These are phyloP conservation scores for Cytospora schulzeri DNA, from an alignment of 2,329 filamentous ascomycete species.

Conservation along the genomic window DNA sequence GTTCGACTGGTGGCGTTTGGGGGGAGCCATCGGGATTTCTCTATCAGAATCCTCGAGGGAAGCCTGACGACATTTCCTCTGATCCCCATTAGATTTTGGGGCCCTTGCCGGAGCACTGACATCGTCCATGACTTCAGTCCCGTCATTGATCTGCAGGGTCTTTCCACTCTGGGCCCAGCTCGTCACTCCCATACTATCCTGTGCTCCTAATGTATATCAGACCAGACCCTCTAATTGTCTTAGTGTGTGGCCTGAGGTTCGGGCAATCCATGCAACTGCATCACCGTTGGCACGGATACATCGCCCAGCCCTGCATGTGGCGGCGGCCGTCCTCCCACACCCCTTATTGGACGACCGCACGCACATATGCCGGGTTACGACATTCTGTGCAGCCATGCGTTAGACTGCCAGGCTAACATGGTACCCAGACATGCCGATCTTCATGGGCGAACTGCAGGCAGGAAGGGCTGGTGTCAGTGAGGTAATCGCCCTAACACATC, in stretches of 20 bases:
- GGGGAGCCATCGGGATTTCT: background rate
- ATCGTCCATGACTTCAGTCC: conserved; percentile 28
- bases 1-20: background rate
- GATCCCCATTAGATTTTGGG: conserved; percentile 10
- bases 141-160: conserved; percentile 33
- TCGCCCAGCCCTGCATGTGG: conserved; percentile 28
- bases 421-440: conserved; percentile 30
- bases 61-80: conserved; percentile 12
- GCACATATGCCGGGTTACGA: conserved; percentile 27
- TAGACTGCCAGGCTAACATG: conserved; percentile 27
- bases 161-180: conserved; percentile 22
- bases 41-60: background rate
- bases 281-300: conserved; percentile 23
- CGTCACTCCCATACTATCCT: conserved; percentile 5
- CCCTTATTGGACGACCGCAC: conserved; percentile 19
- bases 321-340: conserved; percentile 19
- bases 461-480: conserved; percentile 26
- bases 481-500: conserved; percentile 28
- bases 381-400: conserved; percentile 29
- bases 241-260: conserved; percentile 20
- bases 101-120: conserved; percentile 16
- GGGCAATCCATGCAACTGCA: conserved; percentile 21
- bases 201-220: conserved; percentile 17
- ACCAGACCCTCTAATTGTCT: conserved; percentile 19
- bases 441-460: conserved; percentile 22